Base-by-base conservation (phyloP, 768 basidiomycete genomes). In the Leccinellum luteum region DNA sequence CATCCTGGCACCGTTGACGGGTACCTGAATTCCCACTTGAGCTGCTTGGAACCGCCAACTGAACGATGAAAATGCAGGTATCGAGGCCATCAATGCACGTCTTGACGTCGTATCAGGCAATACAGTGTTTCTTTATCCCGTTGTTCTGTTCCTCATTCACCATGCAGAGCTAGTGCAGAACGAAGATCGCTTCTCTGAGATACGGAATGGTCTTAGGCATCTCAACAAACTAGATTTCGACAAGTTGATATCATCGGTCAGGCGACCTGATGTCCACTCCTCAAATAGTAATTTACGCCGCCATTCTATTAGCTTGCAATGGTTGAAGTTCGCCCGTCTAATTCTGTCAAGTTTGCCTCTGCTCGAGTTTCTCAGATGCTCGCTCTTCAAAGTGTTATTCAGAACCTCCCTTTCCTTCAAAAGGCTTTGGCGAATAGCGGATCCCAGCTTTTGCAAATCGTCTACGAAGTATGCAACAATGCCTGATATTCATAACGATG, bases 201-300 rank as follows among this genome's bases (percentile, higher is more conserved):
- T 91, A 47, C 81, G 85, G 53, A 81, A 84, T 59, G 88, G 86
- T 0, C 76, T 95, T 47, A 87, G 85, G 69, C 71, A 78, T 2
- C 72, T 94, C 53, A 86, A 90, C 68, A 88, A 89, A 66, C 78
- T 90, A 69, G 96, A 98, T 64, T 81, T 96, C 27, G 95, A 98
- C 71, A 94, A 90, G 67, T 74, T 97, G 7, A 88, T 93, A 34
- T 84, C 81, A 48, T 83, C 83, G 27, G 90, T 87, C 64, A 58
- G 78, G 61, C 6, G 31, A 21, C 3, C 14, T 32, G 25, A 23
- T 21, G 7, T 12, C 44, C 2, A 4, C 38, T 6, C 51, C 3
- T 30, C 6, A 27, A 47, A 25, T 21, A 23, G n/a, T 52, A 25
- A 12, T 48, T 54, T 7, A 51, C 30, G n/a, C 17, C 15, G 5